Evolutionary conservation across 495 filamentous ascomycete genomes (phyloP).

Genomic region (Aspergillus wentii): DNA sequence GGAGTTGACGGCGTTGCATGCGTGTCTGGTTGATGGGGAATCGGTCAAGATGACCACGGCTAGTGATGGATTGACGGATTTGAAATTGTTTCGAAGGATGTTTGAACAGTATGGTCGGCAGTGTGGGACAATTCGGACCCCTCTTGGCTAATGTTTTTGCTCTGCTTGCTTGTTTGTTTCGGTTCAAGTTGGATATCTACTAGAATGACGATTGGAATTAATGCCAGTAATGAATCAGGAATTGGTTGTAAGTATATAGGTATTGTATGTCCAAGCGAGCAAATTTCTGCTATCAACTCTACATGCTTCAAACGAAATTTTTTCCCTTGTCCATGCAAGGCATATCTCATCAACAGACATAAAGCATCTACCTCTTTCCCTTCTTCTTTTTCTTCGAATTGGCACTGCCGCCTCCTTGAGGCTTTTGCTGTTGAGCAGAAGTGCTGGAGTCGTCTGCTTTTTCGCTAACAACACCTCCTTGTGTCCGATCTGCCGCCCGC

Average conservation of each 20-base stretch:
- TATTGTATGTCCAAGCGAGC: not conserved
- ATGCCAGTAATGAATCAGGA: not conserved
- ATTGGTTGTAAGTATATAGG: not conserved
- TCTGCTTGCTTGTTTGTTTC: not conserved
- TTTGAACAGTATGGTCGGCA: slow-evolving; percentile 40
- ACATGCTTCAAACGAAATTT: slow-evolving; percentile 5
- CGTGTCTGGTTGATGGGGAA: slow-evolving; percentile 34
- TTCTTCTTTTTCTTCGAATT: slow-evolving; percentile 69
- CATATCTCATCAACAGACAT: slow-evolving; percentile 4
- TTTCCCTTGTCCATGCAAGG: slow-evolving; percentile 1
- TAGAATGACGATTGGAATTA: not conserved
- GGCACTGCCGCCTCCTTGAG: slow-evolving; percentile 32
- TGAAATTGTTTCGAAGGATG: slow-evolving; percentile 29
- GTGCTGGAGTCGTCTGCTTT: slow-evolving; percentile 61
- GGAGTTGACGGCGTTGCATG: slow-evolving; percentile 46
- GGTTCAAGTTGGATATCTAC: no score
- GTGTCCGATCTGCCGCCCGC: slow-evolving; percentile 69
- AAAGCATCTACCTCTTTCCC: slow-evolving; percentile 52
- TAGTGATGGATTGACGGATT: slow-evolving; percentile 47
- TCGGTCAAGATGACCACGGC: slow-evolving; percentile 44
- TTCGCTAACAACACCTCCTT: slow-evolving; percentile 73
- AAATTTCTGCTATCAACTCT: slow-evolving; percentile 3
- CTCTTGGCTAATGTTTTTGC: slow-evolving; percentile 21
- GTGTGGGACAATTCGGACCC: slow-evolving; percentile 38
- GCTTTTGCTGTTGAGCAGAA: slow-evolving; percentile 40